These are phyloP conservation scores for Kwoniella newhampshirensis DNA, from an alignment of 768 basidiomycete genomes.

Conservation along the genomic window DNA sequence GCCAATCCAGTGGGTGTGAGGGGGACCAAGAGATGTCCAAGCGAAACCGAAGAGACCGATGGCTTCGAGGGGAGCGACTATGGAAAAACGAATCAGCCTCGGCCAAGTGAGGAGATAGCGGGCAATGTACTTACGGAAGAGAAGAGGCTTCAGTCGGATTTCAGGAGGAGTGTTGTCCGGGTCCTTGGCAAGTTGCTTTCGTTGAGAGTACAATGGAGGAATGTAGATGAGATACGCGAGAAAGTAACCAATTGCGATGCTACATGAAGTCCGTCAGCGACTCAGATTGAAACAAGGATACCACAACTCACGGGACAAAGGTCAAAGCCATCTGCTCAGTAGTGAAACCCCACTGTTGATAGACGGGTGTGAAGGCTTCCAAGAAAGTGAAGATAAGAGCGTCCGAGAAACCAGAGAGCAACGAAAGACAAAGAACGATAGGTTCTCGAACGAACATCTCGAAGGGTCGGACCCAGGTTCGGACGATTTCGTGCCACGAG, in stretches of 20 bases:
- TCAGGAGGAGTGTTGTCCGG: constrained; percentile 40
- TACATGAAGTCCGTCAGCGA: constrained; percentile 1
- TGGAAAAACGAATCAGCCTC: constrained; percentile 12
- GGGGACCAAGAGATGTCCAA: constrained; percentile 39
- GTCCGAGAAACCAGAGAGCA: constrained; percentile 49
- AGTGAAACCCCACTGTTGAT: constrained; percentile 42
- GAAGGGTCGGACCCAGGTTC: constrained; percentile 40
- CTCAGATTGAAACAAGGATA: neutral
- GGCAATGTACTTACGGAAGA: constrained; percentile 25
- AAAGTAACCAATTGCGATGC: constrained; percentile 45
- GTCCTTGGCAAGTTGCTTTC: constrained; percentile 15
- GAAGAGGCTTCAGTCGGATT: constrained; percentile 32
- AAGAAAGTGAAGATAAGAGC: constrained; percentile 52
- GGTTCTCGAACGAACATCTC: constrained; percentile 47
- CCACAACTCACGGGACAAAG: constrained; percentile 38
- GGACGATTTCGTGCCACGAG: constrained; percentile 21
- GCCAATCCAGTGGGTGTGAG: constrained; percentile 64
- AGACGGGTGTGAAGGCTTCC: constrained; percentile 41
- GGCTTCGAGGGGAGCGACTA: constrained; percentile 37
- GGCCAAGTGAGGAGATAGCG: neutral
- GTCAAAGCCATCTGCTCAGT: constrained; percentile 35
- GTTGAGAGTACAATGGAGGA: constrained; percentile 32
- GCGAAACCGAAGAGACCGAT: constrained; percentile 48
- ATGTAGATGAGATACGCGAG: constrained; percentile 39
- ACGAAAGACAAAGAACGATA: constrained; percentile 47